Base-by-base conservation (phyloP, 129 eudicot species). In the Flaveria robusta region DNA sequence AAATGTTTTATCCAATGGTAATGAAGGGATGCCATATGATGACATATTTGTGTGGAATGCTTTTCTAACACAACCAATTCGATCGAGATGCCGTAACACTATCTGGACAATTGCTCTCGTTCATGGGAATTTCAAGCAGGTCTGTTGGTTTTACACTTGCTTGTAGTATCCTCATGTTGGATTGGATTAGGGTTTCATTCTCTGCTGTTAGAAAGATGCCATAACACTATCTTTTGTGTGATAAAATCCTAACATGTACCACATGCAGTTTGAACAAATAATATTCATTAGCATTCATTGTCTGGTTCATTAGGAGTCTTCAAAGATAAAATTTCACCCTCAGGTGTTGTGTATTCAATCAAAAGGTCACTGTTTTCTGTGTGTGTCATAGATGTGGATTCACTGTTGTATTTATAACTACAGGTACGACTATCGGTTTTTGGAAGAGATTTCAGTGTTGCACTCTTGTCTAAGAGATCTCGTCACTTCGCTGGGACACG, bases 401-500 rank as follows among this genome's bases (percentile, higher is more conserved):
- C 65, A 27, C 18, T 56, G 47, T 45, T 46, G 13, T 73, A 66
- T 74, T n/a, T 85, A 56, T 84, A 65, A 82, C 59, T 77, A 64
- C 88, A 94, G 99, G 77, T 74, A 34, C 85, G 92, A 42, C 79
- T 91, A 54, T 89, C 97, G 22, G 87, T 89, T 23, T 94, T 87
- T 85, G 99, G 97, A 77, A 87, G 93, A 73, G 97, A 89, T 80
- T 91, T 94, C 77, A 91, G 92, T 76, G 90, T 91, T 78, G 65
- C 97, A 71, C 82, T 94, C 70, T 50, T 94, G 55, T 86, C 99
- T 37, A 87, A 94, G 64, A 83, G 99, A 24, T 94, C 99, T 58
- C 93, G 96, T 39, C 99, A 94, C 85, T 94, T 91, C 87, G 99
- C 99, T 51, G 99, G 99, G 51, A 94, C 99, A 74, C 92, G 99